Percentiles rank a stretch among this genome's conserved stretches.
Conservation (phyloP, 306 rosid species). For the Cucurbita ficifolia region DNA sequence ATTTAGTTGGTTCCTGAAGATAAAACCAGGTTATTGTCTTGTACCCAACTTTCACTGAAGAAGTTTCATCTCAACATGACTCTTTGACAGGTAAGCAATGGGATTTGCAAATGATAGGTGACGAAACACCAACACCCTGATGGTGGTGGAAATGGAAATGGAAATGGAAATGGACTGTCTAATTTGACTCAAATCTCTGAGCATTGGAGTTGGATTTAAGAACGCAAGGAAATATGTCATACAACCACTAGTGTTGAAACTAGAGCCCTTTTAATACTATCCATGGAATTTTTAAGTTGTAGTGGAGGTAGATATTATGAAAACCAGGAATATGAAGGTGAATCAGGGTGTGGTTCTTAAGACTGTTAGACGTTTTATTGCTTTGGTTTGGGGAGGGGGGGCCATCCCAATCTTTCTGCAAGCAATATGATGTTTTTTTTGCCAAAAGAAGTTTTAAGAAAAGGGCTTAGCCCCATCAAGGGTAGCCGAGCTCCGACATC, state of each 20-base stretch:
- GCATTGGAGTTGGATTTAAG: background rate
- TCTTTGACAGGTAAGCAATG: background rate
- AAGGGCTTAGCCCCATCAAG: background rate
- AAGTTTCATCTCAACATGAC: background rate
- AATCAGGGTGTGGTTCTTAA: constrained; percentile 12
- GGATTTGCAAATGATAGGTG: background rate
- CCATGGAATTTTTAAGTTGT: background rate
- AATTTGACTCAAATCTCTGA: background rate
- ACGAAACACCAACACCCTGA: background rate
- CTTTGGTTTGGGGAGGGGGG: constrained; percentile 10
- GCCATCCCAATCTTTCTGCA: constrained; percentile 27
- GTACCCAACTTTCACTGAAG: background rate
- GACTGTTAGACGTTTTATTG: background rate
- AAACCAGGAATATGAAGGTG: constrained; percentile 3
- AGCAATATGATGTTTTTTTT: constrained; percentile 24
- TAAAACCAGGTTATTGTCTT: background rate
- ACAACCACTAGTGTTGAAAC: background rate
- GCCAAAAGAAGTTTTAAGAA: background rate
- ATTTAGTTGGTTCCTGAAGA: background rate
- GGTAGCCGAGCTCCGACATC: constrained; percentile 21
- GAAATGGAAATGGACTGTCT: background rate
- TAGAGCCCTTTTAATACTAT: background rate
- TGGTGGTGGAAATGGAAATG: background rate
- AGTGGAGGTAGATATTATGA: constrained; percentile 19
- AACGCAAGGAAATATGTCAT: background rate